Evolutionary conservation across 108 stramenopile species (phyloP), one percentile per base, ranked within the genome.

Genomic region (Conticribra weissflogii): DNA sequence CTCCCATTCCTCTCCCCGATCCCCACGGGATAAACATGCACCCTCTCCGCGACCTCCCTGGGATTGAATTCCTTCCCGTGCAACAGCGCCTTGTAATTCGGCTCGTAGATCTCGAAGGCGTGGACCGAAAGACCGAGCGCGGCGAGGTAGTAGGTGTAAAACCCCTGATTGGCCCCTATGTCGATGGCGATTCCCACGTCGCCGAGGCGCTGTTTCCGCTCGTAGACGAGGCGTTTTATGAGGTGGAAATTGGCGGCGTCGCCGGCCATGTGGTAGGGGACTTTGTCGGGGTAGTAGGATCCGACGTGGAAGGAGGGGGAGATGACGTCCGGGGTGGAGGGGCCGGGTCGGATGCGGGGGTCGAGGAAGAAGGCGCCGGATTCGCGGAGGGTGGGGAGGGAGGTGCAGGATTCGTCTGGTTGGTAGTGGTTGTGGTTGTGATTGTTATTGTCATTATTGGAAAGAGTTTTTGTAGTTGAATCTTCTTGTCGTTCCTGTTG

Each of bases 161-260:
- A 75, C 3, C 74, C 74, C 36, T 75, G 74, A 66, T 75, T 75
- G 15, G 74, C 74, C 21, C 74, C 74, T 30, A 75, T 47, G 46
- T 75, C 74, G 27, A 75, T 19, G 25, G 59, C 54, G 12, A 75
- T 8, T 0, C 62, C 61, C 17, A 50, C 71, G n/a, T 71, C 36
- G 24, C 21, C 36, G 17, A n/a, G n/a, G n/a, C n/a, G n/a, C n/a
- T n/a, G n/a, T n/a, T n/a, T n/a, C n/a, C n/a, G n/a, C n/a, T 53
- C 0, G 50, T 66, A 7, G 0, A 66, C 21, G 53, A 52, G 49
- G 17, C 53, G 51, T 33, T 66, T 66, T 19, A 66, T 66, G 48
- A 66, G 49, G 29, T 24, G 17, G 29, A 66, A 66, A n/a, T 45
- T 51, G 41, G 30, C 36, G 12, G 36, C 24, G 18, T 25, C 61